Percentiles rank a stretch among this genome's conserved stretches.
These are phyloP conservation scores for Saccharomycopsis malanga DNA, from an alignment of 805 yeast species.

Conservation along the genomic window DNA sequence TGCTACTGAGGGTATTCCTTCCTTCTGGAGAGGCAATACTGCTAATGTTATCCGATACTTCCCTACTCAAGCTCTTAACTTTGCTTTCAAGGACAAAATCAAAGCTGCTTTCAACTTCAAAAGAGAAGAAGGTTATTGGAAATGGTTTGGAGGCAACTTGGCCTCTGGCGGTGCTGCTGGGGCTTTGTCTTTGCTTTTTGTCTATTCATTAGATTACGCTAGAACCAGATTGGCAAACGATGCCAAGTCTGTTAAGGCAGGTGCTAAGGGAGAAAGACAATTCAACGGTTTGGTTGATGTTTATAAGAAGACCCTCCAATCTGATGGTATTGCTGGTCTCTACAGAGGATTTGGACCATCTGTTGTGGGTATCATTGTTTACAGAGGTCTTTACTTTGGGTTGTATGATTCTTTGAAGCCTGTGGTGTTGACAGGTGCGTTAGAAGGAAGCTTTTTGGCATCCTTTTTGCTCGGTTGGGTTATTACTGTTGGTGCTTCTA, in stretches of 20 bases:
- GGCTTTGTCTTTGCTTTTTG: constrained; percentile 88
- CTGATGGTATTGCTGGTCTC: constrained; percentile 97
- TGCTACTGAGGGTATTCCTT: constrained; percentile 80
- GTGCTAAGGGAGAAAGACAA: constrained; percentile 71
- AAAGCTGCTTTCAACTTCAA: constrained; percentile 93
- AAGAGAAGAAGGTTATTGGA: constrained; percentile 87
- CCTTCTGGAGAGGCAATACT: constrained; percentile 99
- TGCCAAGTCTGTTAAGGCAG: constrained; percentile 77
- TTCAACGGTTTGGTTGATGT: constrained; percentile 96
- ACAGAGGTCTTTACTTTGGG: constrained; percentile 99
- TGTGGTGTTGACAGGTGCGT: constrained; percentile 83
- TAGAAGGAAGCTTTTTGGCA: constrained; percentile 91
- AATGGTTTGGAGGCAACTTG: constrained; percentile 95
- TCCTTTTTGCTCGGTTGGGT: constrained; percentile 95
- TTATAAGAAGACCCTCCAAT: constrained; percentile 87
- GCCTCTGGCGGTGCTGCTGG: constrained; percentile 99
- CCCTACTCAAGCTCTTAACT: constrained; percentile 98
- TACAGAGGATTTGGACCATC: constrained; percentile 99
- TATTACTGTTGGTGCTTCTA: constrained; percentile 97
- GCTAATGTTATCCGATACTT: constrained; percentile 97
- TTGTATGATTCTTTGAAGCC: constrained; percentile 95
- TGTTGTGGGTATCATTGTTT: constrained; percentile 92
- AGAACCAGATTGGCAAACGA: constrained; percentile 98
- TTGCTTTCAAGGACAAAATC: constrained; percentile 96
- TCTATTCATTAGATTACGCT: constrained; percentile 95